Evolutionary conservation across 257 asterid genomes (phyloP).

Genomic region (Rhazya stricta): DNA sequence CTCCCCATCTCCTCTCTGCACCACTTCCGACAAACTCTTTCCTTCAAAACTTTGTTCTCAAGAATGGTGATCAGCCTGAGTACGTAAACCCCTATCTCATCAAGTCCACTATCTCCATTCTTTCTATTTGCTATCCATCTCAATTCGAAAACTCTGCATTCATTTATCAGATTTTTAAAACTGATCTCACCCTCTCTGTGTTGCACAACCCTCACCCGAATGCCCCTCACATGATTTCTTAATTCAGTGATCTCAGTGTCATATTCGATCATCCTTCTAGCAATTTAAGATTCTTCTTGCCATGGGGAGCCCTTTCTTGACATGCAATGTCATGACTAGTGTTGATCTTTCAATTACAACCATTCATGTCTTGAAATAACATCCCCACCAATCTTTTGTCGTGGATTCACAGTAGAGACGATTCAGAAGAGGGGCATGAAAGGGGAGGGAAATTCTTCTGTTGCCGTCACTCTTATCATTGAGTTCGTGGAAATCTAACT

Average conservation of each 20-base stretch:
- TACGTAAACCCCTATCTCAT: constrained; percentile 72
- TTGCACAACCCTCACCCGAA: constrained; percentile 43
- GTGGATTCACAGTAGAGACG: constrained; percentile 82
- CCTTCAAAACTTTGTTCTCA: constrained; percentile 73
- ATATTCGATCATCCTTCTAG: constrained; percentile 72
- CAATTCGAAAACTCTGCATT: constrained; percentile 50
- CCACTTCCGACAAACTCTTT: constrained; percentile 93
- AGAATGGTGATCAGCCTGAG: constrained; percentile 87
- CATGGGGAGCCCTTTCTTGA: constrained; percentile 81
- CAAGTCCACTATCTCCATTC: constrained; percentile 52
- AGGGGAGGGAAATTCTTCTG: constrained; percentile 46
- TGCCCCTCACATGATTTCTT: constrained; percentile 49
- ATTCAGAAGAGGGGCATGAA: constrained; percentile 30
- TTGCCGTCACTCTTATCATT: constrained; percentile 68
- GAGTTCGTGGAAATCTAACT: constrained; percentile 11
- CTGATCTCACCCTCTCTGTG: constrained; percentile 54
- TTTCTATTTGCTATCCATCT: constrained; percentile 66
- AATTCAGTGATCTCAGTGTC: constrained; percentile 65
- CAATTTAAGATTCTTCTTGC: constrained; percentile 68
- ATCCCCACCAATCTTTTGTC: constrained; percentile 67
- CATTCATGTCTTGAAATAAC: constrained; percentile 55
- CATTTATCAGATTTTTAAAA: constrained; percentile 52
- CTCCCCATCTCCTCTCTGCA: constrained; percentile 53
- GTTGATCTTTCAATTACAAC: constrained; percentile 61
- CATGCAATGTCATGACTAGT: constrained; percentile 41